Base-by-base conservation (phyloP, 1,284 basidiomycete genomes). In the Polyporus tsugae region DNA sequence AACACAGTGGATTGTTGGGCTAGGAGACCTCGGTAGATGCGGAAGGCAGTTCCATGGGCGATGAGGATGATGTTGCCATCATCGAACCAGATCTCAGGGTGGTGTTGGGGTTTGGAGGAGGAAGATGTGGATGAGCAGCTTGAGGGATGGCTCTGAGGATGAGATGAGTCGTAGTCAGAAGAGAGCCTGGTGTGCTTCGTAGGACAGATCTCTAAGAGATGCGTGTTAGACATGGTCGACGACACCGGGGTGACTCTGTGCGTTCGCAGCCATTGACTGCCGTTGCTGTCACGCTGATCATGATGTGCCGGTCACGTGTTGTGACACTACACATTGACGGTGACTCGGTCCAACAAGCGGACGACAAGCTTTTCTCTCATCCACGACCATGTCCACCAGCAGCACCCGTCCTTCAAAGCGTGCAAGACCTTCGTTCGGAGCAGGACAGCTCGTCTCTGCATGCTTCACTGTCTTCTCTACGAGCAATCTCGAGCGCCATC, bases 61-160 rank as follows among this genome's bases (percentile, higher is more conserved):
- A 72, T 64, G 13, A 75, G 66, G 41, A 76, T 60, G 36, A 77
- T 60, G 60, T 63, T 73, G 13, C 75, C 74, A 52, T 76, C 75
- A 1, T 68, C 67, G 55, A 66, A 57, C 70, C 70, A 71, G 60
- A 62, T 62, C 22, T 67, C 63, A 4, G 33, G 35, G 29, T 64
- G 46, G 6, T 9, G 46, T 49, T n/a, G n/a, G 7, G 22, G 19
- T 19, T 6, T 6, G 1, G 44, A 46, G n/a, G 44, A 22, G n/a
- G 7, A 29, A 29, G 29, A 2, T 29, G 29, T 29, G 29, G 29
- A 29, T 29, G 29, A 22, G n/a, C n/a, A n/a, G n/a, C 9, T 9
- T 46, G 44, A 7, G n/a, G 22, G 46, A 25, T 2, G 9, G 9
- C 1, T 4, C 11, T 25, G 46, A 22, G n/a, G 10, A 4, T 25